Conservation (phyloP, 345 rosid species). For the Eucalyptus brandiana region DNA sequence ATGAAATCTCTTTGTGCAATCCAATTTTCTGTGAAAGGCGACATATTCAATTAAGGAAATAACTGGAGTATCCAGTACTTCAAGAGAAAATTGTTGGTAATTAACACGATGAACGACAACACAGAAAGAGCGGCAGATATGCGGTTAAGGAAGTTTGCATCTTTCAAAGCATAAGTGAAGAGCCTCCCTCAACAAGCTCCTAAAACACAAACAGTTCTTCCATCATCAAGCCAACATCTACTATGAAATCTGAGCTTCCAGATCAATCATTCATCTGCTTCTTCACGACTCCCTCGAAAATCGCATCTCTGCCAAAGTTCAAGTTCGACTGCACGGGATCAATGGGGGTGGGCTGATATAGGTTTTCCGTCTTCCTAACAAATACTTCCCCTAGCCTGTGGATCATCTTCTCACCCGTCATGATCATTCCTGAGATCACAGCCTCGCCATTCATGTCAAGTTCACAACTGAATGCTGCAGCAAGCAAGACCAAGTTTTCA, state of each 20-base stretch:
- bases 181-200: neutral
- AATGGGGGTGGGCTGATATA: neutral
- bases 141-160: neutral
- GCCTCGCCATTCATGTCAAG: neutral
- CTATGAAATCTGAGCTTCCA: neutral
- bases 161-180: neutral
- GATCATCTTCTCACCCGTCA: neutral
- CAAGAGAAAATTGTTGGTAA: neutral
- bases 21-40: neutral
- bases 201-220: neutral
- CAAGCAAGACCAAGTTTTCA: neutral
- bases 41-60: neutral
- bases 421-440: neutral
- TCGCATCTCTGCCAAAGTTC: neutral
- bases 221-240: neutral
- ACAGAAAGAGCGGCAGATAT: neutral
- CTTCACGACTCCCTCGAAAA: neutral
- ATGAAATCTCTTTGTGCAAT: neutral
- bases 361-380: neutral
- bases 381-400: neutral
- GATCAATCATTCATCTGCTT: neutral
- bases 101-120: neutral
- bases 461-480: neutral
- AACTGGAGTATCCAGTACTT: neutral
- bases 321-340: neutral